Conservation (phyloP, 2,329 filamentous ascomycete genomes). For the Fusarium sp. region DNA sequence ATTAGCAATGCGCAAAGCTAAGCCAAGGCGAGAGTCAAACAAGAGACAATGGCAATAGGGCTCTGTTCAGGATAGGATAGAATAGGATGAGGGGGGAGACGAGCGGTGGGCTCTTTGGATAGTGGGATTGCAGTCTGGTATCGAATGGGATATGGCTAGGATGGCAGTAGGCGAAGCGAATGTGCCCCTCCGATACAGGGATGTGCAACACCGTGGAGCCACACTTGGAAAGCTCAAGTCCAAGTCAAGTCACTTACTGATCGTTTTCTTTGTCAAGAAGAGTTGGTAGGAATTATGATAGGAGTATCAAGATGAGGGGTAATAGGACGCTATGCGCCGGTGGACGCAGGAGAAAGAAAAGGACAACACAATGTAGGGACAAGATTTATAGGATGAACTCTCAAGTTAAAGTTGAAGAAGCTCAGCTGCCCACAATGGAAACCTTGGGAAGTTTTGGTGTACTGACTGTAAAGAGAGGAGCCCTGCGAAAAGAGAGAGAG, state of each 20-base stretch:
- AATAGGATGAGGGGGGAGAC: slow-evolving; percentile 24
- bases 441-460: slow-evolving; percentile 28
- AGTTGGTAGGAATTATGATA: not conserved
- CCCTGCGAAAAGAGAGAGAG: slow-evolving; percentile 13
- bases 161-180: slow-evolving; percentile 45
- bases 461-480: slow-evolving; percentile 13
- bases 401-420: slow-evolving; percentile 34
- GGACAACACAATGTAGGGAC: not conserved
- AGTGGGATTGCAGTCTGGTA: slow-evolving; percentile 20
- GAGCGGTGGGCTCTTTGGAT: slow-evolving; percentile 43
- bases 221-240: slow-evolving; percentile 37
- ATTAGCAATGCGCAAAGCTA: slow-evolving; percentile 39
- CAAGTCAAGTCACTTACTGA: slow-evolving; percentile 25
- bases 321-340: not conserved
- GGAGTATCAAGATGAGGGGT: not conserved
- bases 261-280: slow-evolving; percentile 3
- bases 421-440: slow-evolving; percentile 33
- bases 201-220: slow-evolving; percentile 43
- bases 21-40: slow-evolving; percentile 12
- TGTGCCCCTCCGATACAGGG: slow-evolving; percentile 46
- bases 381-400: slow-evolving; percentile 5
- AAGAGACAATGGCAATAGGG: slow-evolving; percentile 28
- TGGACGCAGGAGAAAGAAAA: not conserved
- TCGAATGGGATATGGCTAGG: slow-evolving; percentile 28
- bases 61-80: slow-evolving; percentile 12